Conservation (phyloP, 768 basidiomycete genomes). For the Flagelloscypha sp. region DNA sequence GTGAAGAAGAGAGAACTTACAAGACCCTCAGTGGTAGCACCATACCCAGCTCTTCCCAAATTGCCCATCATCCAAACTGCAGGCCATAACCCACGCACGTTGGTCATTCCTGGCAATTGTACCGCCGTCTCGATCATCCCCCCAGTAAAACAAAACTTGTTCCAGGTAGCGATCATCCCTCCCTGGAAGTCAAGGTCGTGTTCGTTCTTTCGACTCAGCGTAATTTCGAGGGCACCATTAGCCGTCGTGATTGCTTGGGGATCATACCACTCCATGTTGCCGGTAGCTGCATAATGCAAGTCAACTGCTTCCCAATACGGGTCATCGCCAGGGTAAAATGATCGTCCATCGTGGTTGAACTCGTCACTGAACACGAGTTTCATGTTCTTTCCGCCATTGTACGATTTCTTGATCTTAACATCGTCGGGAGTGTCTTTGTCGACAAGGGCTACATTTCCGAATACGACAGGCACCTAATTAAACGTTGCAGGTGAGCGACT, state of each 20-base stretch:
- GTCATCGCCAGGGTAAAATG: slow-evolving; percentile 47
- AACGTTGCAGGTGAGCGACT: slow-evolving; percentile 28
- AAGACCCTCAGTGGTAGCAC: slow-evolving; percentile 40
- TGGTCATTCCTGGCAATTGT: slow-evolving; percentile 16
- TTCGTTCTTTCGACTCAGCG: slow-evolving; percentile 35
- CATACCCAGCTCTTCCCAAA: slow-evolving; percentile 39
- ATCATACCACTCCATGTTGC: slow-evolving; percentile 51
- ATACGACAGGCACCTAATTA: too few relatives aligned
- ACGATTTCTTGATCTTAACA: slow-evolving; percentile 24
- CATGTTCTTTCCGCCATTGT: slow-evolving; percentile 31
- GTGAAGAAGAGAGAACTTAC: slow-evolving; percentile 30
- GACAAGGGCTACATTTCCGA: too few relatives aligned
- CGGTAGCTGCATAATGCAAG: slow-evolving; percentile 37
- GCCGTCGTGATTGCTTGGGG: slow-evolving; percentile 40
- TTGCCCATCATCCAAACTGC: slow-evolving; percentile 39
- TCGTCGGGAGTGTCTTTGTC: slow-evolving; percentile 44
- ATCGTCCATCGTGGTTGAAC: slow-evolving; percentile 48
- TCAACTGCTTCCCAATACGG: slow-evolving; percentile 46
- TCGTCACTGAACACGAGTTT: slow-evolving; percentile 57
- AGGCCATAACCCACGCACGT: slow-evolving; percentile 39
- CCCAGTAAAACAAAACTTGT: slow-evolving; percentile 38
- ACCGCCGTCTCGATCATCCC: slow-evolving; percentile 26
- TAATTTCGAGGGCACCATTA: slow-evolving; percentile 41
- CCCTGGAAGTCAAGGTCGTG: slow-evolving; percentile 38
- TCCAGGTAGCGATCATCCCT: slow-evolving; percentile 22